Conservation (phyloP, 257 asterid species). For the Verbascum thapsus region DNA sequence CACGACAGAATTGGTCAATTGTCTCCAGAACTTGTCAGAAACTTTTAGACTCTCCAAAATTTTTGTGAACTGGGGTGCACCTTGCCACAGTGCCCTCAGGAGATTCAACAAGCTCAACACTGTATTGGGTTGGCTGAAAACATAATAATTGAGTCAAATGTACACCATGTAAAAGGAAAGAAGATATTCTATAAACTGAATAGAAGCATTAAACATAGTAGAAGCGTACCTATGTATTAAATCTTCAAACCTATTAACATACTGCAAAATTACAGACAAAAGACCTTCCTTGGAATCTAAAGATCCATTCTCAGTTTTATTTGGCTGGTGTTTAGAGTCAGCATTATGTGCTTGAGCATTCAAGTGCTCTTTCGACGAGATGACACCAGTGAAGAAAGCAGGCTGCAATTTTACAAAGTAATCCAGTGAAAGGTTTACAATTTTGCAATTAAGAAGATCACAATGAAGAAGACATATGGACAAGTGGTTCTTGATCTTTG, state of each 20-base stretch:
- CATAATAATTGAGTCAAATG: slow-evolving; percentile 27
- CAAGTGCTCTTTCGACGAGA: slow-evolving; percentile 43
- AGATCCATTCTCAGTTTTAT: slow-evolving; percentile 39
- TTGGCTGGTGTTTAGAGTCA: slow-evolving; percentile 37
- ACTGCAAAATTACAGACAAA: slow-evolving; percentile 51
- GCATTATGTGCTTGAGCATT: slow-evolving; percentile 38
- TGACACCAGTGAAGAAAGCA: slow-evolving; percentile 70
- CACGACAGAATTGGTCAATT: slow-evolving; percentile 52
- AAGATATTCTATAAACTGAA: slow-evolving; percentile 19
- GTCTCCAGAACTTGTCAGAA: slow-evolving; percentile 72
- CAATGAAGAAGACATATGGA: neutral
- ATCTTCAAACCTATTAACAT: slow-evolving; percentile 55
- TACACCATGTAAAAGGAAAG: slow-evolving; percentile 9
- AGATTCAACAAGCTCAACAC: slow-evolving; percentile 59
- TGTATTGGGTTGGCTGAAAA: slow-evolving; percentile 61
- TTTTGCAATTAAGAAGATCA: slow-evolving; percentile 4
- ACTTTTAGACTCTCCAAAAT: slow-evolving; percentile 63
- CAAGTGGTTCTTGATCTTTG: slow-evolving; percentile 17
- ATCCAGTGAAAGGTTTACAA: slow-evolving; percentile 3
- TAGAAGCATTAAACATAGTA: neutral
- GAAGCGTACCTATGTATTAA: slow-evolving; percentile 59
- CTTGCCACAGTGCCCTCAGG: slow-evolving; percentile 93
- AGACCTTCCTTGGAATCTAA: slow-evolving; percentile 46
- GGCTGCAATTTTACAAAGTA: slow-evolving; percentile 53
- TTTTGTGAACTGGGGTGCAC: slow-evolving; percentile 77